phyloP scores from a whole-genome alignment of 257 asterid genomes.

The Solanum lycopersicoides region DNA sequence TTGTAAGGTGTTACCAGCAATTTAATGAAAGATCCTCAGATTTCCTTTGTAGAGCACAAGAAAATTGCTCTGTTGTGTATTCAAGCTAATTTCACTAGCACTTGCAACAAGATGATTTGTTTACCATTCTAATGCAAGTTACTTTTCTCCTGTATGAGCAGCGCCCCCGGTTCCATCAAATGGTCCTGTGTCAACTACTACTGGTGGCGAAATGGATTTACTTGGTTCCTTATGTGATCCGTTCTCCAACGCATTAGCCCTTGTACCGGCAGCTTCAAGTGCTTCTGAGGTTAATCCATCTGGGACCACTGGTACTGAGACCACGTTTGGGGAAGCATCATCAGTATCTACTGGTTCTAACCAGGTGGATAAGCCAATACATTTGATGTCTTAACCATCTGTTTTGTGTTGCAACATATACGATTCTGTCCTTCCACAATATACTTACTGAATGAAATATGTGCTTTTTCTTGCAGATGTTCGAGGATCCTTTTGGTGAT shows the following conservation, averaged over 20 bases:
- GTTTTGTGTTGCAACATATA: not conserved
- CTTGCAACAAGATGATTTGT: not conserved
- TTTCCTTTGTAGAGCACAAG: not conserved
- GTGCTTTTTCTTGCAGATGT: constrained; percentile 43
- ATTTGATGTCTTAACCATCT: not conserved
- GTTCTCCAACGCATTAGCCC: constrained; percentile 55
- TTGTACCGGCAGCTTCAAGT: constrained; percentile 41
- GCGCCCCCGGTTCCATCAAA: constrained; percentile 44
- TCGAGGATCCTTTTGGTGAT: constrained; percentile 94
- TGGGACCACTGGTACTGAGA: constrained; percentile 31
- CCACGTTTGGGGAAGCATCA: constrained; percentile 27
- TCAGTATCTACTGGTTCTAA: constrained; percentile 28
- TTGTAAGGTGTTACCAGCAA: not conserved
- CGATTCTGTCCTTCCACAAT: not conserved
- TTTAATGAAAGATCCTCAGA: not conserved
- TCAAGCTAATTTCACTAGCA: not conserved
- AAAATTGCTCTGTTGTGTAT: not conserved
- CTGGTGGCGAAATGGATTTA: constrained; percentile 58
- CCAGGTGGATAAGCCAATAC: constrained; percentile 32
- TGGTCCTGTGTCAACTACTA: constrained; percentile 32
- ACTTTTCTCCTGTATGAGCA: constrained; percentile 14
- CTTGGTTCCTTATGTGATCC: constrained; percentile 66
- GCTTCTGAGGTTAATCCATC: constrained; percentile 41
- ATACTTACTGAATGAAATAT: not conserved
- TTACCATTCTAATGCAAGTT: not conserved